These are phyloP conservation scores for Aspergillus brunneoviolaceus DNA, from an alignment of 2,329 filamentous ascomycete species.

Conservation along the genomic window DNA sequence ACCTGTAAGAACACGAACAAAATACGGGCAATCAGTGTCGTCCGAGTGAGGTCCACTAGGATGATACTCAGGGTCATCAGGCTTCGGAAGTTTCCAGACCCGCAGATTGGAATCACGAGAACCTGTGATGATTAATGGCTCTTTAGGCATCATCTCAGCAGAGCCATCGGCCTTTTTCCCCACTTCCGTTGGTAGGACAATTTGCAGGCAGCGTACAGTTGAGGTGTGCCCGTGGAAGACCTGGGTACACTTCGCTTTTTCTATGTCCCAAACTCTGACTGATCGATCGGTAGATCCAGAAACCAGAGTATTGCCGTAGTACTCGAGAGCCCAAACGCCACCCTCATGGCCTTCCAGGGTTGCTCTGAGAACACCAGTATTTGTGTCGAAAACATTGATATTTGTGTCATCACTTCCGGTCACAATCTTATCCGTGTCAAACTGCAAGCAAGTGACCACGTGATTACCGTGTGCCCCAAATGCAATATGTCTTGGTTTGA, in stretches of 20 bases:
- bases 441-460: slow-evolving; percentile 96
- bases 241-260: slow-evolving; percentile 86
- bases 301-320: slow-evolving; percentile 90
- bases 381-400: slow-evolving; percentile 97
- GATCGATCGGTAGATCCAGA: slow-evolving; percentile 95
- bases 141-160: slow-evolving; percentile 84
- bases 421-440: slow-evolving; percentile 96
- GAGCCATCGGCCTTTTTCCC: slow-evolving; percentile 70
- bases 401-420: slow-evolving; percentile 97
- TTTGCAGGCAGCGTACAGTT: slow-evolving; percentile 92
- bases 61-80: slow-evolving; percentile 73
- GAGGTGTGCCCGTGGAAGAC: slow-evolving; percentile 97
- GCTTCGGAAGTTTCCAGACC: slow-evolving; percentile 89
- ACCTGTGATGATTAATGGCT: slow-evolving; percentile 94
- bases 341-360: slow-evolving; percentile 92
- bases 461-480: slow-evolving; percentile 95
- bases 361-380: slow-evolving; percentile 80
- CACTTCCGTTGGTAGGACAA: slow-evolving; percentile 80
- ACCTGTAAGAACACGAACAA: slow-evolving; percentile 80
- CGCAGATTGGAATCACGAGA: slow-evolving; percentile 91
- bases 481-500: slow-evolving; percentile 86
- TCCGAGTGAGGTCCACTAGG: slow-evolving; percentile 72
- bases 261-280: slow-evolving; percentile 99
- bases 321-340: slow-evolving; percentile 95
- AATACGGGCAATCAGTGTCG: slow-evolving; percentile 85